phyloP scores from a whole-genome alignment of 495 filamentous ascomycete genomes.

The Penicillium soppii region DNA sequence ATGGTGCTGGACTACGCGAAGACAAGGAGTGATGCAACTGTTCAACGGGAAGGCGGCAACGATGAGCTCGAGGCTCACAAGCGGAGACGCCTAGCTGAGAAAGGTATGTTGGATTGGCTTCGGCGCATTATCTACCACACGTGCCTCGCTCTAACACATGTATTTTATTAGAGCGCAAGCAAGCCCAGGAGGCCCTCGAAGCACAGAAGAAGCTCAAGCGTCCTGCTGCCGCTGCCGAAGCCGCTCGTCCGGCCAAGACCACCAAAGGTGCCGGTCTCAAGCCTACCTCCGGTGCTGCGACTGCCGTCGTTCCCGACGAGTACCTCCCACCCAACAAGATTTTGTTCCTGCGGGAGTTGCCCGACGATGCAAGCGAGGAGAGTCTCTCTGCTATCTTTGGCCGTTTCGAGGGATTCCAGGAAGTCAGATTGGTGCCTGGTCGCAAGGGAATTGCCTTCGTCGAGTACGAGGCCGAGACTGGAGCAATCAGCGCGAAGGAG shows the following conservation, averaged over 20 bases:
- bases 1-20: constrained; percentile 86
- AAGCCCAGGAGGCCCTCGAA: constrained; percentile 80
- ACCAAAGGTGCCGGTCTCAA: constrained; percentile 79
- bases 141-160: constrained; percentile 2
- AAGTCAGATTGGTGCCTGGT: constrained; percentile 84
- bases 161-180: constrained; percentile 71
- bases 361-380: constrained; percentile 81
- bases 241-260: constrained; percentile 67
- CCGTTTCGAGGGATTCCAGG: constrained; percentile 90
- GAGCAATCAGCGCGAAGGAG: constrained; percentile 94
- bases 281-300: constrained; percentile 64
- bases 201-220: constrained; percentile 82
- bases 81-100: constrained; percentile 80
- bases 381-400: constrained; percentile 77
- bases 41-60: constrained; percentile 65
- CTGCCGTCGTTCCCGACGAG: constrained; percentile 88
- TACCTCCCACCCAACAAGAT: constrained; percentile 97
- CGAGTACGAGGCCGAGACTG: constrained; percentile 87
- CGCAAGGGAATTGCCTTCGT: constrained; percentile 92
- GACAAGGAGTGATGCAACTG: constrained; percentile 85
- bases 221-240: constrained; percentile 52
- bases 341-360: constrained; percentile 91
- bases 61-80: constrained; percentile 90
- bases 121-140: background rate
- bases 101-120: constrained; percentile 57